Conservation (phyloP, 345 rosid species). For the Populus davidiana region DNA sequence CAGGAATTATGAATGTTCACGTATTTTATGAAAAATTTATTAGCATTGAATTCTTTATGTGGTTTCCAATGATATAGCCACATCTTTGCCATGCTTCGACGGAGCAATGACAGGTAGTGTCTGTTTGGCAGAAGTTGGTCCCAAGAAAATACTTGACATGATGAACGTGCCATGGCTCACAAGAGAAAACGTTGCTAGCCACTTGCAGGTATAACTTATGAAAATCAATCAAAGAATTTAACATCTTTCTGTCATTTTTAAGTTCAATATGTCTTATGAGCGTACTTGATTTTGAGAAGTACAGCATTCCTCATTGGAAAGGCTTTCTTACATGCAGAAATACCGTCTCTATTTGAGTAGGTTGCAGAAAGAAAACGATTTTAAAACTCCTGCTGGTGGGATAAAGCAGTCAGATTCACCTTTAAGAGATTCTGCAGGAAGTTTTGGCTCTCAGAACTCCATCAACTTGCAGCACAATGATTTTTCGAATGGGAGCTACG, state of each 20-base stretch:
- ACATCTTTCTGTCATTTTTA: background rate
- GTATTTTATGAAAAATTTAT: background rate
- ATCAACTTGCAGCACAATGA: slow-evolving; percentile 37
- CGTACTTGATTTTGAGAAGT: background rate
- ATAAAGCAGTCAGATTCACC: slow-evolving; percentile 55
- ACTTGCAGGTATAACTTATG: slow-evolving; percentile 61
- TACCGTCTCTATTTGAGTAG: slow-evolving; percentile 91
- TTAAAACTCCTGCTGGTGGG: slow-evolving; percentile 43
- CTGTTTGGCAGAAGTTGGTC: slow-evolving; percentile 87
- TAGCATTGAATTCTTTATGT: slow-evolving; percentile 8
- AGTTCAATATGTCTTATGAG: background rate
- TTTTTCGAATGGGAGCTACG: slow-evolving; percentile 29
- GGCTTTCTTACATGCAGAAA: slow-evolving; percentile 52
- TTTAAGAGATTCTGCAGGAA: slow-evolving; percentile 40
- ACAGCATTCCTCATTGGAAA: slow-evolving; percentile 8
- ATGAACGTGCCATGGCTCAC: slow-evolving; percentile 96
- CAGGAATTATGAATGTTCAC: background rate
- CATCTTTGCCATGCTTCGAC: slow-evolving; percentile 22
- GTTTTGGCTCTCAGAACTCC: slow-evolving; percentile 40
- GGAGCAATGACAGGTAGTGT: slow-evolving; percentile 30
- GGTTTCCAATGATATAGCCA: slow-evolving; percentile 23
- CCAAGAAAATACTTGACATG: slow-evolving; percentile 89
- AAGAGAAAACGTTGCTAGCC: slow-evolving; percentile 95
- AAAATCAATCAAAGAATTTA: background rate
- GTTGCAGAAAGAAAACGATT: slow-evolving; percentile 66